Base-by-base conservation (phyloP, 495 filamentous ascomycete species). In the Penicillium angulare region DNA sequence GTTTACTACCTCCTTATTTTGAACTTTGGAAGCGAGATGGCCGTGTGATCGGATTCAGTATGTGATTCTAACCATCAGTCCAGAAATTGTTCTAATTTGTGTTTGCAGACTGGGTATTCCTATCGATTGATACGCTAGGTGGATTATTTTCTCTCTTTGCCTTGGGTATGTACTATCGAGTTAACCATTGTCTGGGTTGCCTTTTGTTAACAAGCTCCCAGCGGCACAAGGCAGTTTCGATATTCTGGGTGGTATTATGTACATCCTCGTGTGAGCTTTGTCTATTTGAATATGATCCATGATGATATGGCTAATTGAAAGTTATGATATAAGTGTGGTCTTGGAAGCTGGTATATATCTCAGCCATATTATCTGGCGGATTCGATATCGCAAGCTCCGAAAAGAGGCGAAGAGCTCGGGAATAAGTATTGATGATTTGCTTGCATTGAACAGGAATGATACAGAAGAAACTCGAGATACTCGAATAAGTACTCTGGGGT, bases 131-230 rank as follows among this genome's bases (percentile, higher is more conserved):
- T 58, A 87, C 78, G 59, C 59, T 78, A 0, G 88, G 88, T 0
- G 88, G 87, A 0, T 77, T 90, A 51, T 89, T 91, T 64, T 89
- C 86, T 0, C 74, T 90, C 3, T 79, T 90, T 71, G 85, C 86
- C 3, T 70, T 91, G 9, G 84, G 83, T 80, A 71, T 23, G 74
- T n/a, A n/a, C n/a, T n/a, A n/a, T n/a, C n/a, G n/a, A n/a, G n/a
- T n/a, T n/a, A n/a, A n/a, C n/a, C n/a, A n/a, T n/a, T n/a, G n/a
- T n/a, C n/a, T n/a, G n/a, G 13, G 12, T n/a, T 29, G 15, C 22
- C 16, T 42, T 26, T 7, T 20, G 20, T 50, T 53, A 24, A 61
- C 53, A n/a, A 16, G 10, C 13, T 27, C 31, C 27, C 39, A 79
- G 85, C 82, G 26, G 83, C 80, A 0, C 86, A 91, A 58, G 74